phyloP scores from a whole-genome alignment of 1,284 basidiomycete genomes.

The Melampsora americana region DNA sequence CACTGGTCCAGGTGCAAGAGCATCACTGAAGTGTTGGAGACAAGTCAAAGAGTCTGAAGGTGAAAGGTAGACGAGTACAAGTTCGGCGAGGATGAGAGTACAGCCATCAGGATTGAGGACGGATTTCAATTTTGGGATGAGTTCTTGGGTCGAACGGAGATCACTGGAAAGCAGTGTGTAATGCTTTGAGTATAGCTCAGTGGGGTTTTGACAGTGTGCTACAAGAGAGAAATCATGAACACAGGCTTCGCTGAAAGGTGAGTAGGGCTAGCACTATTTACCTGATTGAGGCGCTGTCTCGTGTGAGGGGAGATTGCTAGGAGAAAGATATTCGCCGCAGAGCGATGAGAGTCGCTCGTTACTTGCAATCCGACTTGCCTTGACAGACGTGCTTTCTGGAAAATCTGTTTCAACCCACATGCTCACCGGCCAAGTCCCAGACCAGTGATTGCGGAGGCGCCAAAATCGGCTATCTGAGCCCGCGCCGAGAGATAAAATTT shows the following conservation, averaged over 20 bases:
- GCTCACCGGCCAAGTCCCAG: not conserved
- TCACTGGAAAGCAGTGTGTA: conserved; percentile 25
- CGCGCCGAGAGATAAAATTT: conserved; percentile 84
- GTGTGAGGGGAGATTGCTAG: not conserved
- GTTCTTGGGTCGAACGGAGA: not conserved
- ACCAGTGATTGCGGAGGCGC: conserved; percentile 63
- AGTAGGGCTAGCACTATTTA: not conserved
- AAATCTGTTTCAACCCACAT: conserved; percentile 37
- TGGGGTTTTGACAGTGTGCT: not conserved
- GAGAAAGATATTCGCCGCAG: not conserved
- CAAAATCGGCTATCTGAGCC: conserved; percentile 92
- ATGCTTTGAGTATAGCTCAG: conserved; percentile 6
- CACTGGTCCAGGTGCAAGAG: conserved; percentile 58
- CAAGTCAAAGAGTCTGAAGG: conserved; percentile 63
- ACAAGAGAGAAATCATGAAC: not conserved
- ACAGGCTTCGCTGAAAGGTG: not conserved
- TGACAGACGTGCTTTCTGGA: not conserved
- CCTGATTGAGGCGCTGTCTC: not conserved
- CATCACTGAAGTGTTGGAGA: conserved; percentile 61
- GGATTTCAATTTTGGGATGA: not conserved
- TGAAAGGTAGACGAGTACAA: conserved; percentile 82
- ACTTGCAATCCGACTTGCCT: not conserved
- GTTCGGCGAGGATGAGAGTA: conserved; percentile 74
- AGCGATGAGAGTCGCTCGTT: not conserved
- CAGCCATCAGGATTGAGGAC: not conserved